A percentile compares a stretch with the other conserved stretches of the same genome.
Evolutionary conservation across 2,329 filamentous ascomycete genomes (phyloP).

Genomic region (Colletotrichum australisinense): DNA sequence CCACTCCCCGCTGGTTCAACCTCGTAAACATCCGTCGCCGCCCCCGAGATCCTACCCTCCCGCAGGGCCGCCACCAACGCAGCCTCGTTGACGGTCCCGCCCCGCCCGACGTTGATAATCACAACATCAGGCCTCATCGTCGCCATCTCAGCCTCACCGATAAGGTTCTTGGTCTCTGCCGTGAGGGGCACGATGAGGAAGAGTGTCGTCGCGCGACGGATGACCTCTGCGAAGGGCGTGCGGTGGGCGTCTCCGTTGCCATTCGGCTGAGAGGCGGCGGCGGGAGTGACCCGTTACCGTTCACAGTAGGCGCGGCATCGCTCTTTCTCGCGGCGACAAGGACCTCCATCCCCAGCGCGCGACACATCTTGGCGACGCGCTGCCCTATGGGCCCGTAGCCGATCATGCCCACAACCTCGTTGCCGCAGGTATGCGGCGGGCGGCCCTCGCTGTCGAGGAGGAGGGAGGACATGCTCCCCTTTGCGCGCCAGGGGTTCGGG

Average conservation of each 20-base stretch:
- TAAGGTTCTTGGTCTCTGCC: slow-evolving; percentile 37
- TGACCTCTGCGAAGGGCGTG: slow-evolving; percentile 37
- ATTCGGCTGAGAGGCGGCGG: neutral
- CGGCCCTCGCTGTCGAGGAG: slow-evolving; percentile 36
- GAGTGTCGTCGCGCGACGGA: slow-evolving; percentile 39
- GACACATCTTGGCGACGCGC: slow-evolving; percentile 38
- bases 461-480: slow-evolving; percentile 33
- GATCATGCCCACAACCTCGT: slow-evolving; percentile 43
- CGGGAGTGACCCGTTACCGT: neutral
- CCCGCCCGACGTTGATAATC: slow-evolving; percentile 45
- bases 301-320: neutral
- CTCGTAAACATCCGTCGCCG: slow-evolving; percentile 48
- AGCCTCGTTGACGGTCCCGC: slow-evolving; percentile 48
- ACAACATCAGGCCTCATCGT: slow-evolving; percentile 40
- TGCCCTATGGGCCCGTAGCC: slow-evolving; percentile 42
- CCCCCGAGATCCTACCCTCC: slow-evolving; percentile 45
- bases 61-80: slow-evolving; percentile 46
- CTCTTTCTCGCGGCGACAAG: slow-evolving; percentile 40
- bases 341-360: slow-evolving; percentile 39
- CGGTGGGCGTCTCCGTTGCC: slow-evolving; percentile 1
- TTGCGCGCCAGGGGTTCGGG: slow-evolving; percentile 36
- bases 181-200: slow-evolving; percentile 41
- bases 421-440: slow-evolving; percentile 41
- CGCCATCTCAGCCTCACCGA: slow-evolving; percentile 36
- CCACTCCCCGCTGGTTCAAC: slow-evolving; percentile 39